Evolutionary conservation across 208 protist species (phyloP).

Genomic region (Leishmania major): DNA sequence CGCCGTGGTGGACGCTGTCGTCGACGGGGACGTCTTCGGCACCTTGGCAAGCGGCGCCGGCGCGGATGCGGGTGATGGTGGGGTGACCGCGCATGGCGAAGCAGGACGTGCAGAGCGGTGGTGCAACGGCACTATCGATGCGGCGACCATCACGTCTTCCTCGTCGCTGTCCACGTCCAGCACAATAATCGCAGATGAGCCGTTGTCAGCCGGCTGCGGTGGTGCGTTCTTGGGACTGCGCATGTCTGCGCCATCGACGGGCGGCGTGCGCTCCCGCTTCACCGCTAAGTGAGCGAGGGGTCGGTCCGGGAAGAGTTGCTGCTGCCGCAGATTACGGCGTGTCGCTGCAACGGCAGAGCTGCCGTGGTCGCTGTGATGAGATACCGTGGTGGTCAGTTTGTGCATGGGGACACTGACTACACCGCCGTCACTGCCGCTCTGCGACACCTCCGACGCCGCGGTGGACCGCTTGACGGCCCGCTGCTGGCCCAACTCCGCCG

Average conservation of each 20-base stretch:
- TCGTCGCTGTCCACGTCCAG: slow-evolving; percentile 8
- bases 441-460: neutral
- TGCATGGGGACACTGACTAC: neutral
- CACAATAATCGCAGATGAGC: neutral
- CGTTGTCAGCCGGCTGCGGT: neutral
- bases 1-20: neutral
- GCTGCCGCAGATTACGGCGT: slow-evolving; percentile 8
- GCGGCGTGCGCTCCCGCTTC: neutral
- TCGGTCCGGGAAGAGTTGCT: slow-evolving; percentile 21
- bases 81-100: neutral
- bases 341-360: neutral
- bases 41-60: slow-evolving; percentile 4
- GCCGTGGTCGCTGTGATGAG: neutral
- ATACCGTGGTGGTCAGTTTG: neutral
- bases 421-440: neutral
- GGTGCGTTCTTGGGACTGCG: slow-evolving; percentile 2
- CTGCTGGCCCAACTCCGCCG: slow-evolving; percentile 11
- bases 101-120: neutral
- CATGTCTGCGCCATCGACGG: neutral
- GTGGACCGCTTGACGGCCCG: neutral
- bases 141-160: slow-evolving; percentile 8
- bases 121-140: neutral
- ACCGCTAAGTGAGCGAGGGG: neutral
- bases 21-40: neutral
- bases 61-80: neutral